phyloP scores from a whole-genome alignment of 768 basidiomycete genomes.

The Punctularia strigosozonata region DNA sequence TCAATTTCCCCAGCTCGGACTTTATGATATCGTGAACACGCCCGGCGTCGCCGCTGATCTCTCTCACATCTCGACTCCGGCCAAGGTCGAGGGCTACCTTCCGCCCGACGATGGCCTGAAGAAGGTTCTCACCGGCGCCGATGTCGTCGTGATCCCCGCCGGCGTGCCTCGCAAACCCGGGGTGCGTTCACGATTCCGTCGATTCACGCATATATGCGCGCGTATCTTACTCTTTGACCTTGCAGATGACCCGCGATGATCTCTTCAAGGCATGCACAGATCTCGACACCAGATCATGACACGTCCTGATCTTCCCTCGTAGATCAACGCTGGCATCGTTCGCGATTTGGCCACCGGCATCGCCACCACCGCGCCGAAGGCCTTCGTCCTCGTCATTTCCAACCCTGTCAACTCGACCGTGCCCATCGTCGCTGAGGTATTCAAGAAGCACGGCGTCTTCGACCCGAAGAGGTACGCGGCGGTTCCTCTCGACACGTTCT shows the following conservation, averaged over 20 bases:
- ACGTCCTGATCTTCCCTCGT: conserved; percentile 5
- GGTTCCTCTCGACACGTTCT: not conserved
- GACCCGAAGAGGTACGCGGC: conserved; percentile 73
- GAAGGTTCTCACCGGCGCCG: conserved; percentile 74
- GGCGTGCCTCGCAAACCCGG: conserved; percentile 94
- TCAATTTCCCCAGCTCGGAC: conserved; percentile 54
- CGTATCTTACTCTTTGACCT: conserved; percentile 7
- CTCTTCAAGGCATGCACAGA: conserved; percentile 72
- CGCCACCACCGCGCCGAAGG: conserved; percentile 75
- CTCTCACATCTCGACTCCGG: conserved; percentile 84
- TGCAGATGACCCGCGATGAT: conserved; percentile 54
- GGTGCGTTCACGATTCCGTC: conserved; percentile 31
- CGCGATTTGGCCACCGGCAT: conserved; percentile 87
- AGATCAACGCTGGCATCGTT: conserved; percentile 98
- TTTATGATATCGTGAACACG: conserved; percentile 97
- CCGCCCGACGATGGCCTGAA: conserved; percentile 72
- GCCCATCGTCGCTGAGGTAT: conserved; percentile 89
- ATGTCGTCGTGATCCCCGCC: conserved; percentile 91
- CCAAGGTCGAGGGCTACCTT: conserved; percentile 75
- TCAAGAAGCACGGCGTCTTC: conserved; percentile 87
- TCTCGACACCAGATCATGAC: not conserved
- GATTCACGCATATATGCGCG: conserved; percentile 7
- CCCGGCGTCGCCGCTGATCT: conserved; percentile 94
- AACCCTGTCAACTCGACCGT: conserved; percentile 99
- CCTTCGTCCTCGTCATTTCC: conserved; percentile 91